Base-by-base conservation (phyloP, 2,329 filamentous ascomycete species). In the Orbilia brochopaga region DNA sequence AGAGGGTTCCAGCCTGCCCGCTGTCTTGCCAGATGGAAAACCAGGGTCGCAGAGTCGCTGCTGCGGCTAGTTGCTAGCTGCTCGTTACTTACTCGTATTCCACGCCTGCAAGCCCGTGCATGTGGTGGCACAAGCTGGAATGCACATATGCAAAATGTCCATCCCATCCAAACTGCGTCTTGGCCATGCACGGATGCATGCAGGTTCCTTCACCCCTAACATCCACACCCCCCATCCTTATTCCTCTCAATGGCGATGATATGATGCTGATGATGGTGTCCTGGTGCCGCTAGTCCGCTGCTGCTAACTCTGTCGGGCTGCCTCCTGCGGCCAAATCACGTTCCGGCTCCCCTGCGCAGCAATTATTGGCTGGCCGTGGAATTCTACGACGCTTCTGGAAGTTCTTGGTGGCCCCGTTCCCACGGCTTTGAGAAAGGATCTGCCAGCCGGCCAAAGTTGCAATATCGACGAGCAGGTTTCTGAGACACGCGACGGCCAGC, bases 301-400 rank as follows among this genome's bases (percentile, higher is more conserved):
- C 37, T 17, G 37, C 37, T 42, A 42, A 17, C 37, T 17, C 37
- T 42, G 5, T 62, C 27, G 3, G 27, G 27, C 27, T 8, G 58
- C 51, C 50, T 40, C 30, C 24, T 30, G 44, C 42, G 65, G 58
- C 21, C 65, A 58, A 69, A 69, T 63, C 57, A 69, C 53, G 62
- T 23, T 62, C 17, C 27, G 17, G 37, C 54, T 64, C 63, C 66
- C 59, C 59, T 64, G 59, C 55, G 44, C 50, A 13, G 50, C 42
- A 32, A 17, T 21, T 30, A 37, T 57, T 53, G 50, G 66, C 44
- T 52, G 44, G n/a, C 23, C 42, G n/a, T n/a, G 66, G 66, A 64
- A 70, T 70, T 70, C 66, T 70, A 64, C 59, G 54, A 70, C 54
- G 66, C 66, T 70, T 70, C 66, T 70, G 66, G 66, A 70, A 70